Percentiles rank a stretch among this genome's conserved stretches.
Evolutionary conservation across 208 protist genomes (phyloP).

Genomic region (Crithidia acanthocephali): DNA sequence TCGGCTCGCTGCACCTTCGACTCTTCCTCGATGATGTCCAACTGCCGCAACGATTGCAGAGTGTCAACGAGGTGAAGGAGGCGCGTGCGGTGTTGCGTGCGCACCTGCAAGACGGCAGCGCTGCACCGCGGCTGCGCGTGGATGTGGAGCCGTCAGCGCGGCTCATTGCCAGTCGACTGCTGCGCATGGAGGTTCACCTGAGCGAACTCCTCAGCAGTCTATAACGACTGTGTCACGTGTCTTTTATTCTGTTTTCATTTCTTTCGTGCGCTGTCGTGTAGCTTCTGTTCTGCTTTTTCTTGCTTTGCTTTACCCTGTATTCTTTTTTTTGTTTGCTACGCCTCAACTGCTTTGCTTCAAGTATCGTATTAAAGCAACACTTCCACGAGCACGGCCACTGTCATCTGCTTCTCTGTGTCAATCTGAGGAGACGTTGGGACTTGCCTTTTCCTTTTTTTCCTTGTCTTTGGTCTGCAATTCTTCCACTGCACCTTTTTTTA

Average conservation of each 20-base stretch:
- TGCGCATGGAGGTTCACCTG: conserved; percentile 23
- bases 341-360: too few species aligned
- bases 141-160: conserved; percentile 1
- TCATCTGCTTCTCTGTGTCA: too few species aligned
- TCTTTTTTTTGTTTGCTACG: too few species aligned
- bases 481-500: too few species aligned
- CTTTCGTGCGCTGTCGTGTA: background rate
- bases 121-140: conserved; percentile 3
- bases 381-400: too few species aligned
- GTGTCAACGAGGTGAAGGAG: conserved; percentile 7
- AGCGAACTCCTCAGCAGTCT: conserved; percentile 4
- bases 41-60: conserved; percentile 16
- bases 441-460: too few species aligned
- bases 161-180: conserved; percentile 21
- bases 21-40: conserved; percentile 11
- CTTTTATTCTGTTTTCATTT: too few species aligned
- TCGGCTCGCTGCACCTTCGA: conserved; percentile 26
- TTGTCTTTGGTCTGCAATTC: too few species aligned
- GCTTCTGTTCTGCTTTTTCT: too few species aligned
- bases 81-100: conserved; percentile 13
- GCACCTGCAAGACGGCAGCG: background rate
- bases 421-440: too few species aligned
- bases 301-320: too few species aligned
- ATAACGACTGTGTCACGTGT: background rate
- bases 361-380: too few species aligned